Evolutionary conservation across 441 rosid species (phyloP), one percentile per base, ranked within the genome.

Genomic region (Omphalea diandra): DNA sequence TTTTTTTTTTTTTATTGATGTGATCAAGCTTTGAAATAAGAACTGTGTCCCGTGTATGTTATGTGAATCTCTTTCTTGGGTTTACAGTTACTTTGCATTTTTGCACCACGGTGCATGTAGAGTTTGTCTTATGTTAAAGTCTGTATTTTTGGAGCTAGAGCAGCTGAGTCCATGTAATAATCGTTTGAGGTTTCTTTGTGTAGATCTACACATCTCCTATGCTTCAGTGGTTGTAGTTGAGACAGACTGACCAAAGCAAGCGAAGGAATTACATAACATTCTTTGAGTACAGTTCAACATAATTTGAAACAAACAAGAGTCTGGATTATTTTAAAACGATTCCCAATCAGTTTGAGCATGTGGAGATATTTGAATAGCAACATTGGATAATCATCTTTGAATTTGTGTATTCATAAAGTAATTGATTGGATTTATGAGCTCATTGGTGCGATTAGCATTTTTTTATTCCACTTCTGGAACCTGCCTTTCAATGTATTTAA

Each of bases 391-490:
- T 65, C 5, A 20, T 38, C 26, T 38, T 38, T 38, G 40, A 14
- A 24, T 14, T 41, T 26, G 52, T 41, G 33, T 36, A 27, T 26
- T 14, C 12, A 10, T 40, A 24, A 17, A 44, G 33, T 46, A 31
- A 31, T 29, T 46, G 38, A 67, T 53, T 67, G 36, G 50, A 26
- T 17, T 50, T 35, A 35, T 67, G 41, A 24, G 69, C 41, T 36
- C 18, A 26, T 36, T 7, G 22, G 35, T 35, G 10, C 33, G 0
- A 20, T 49, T 49, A 43, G 54, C 22, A n/a, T n/a, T 44, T 8
- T 43, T 14, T 63, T 27, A 17, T 61, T 27, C 29, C 44, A 40
- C 29, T 40, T 38, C 6, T 20, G 9, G 29, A 15, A 20, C 26
- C 46, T 36, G 18, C 46, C 64, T 65, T 65, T 18, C 57, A 32